Evolutionary conservation across 352 stramenopile genomes (phyloP), one percentile per base, ranked within the genome.

Genomic region (Phytophthora nicotianae): DNA sequence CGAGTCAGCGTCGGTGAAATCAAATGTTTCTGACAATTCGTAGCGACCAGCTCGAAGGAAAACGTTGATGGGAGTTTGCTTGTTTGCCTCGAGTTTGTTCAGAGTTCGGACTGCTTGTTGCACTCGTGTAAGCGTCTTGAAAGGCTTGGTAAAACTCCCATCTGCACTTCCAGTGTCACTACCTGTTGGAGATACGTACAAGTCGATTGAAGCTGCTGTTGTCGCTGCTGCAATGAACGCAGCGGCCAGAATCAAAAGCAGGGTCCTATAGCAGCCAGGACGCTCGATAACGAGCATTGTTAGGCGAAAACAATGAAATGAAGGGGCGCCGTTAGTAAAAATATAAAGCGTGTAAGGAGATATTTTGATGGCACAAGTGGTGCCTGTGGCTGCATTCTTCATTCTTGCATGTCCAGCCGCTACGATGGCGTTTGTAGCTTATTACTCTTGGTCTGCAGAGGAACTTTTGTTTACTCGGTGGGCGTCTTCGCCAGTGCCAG

Each of bases 401-500:
- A 57, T 70, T 62, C 35, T 38, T 24, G 46, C 38, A 52, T 54
- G 59, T 45, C 52, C 37, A 50, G 26, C 23, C 21, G 23, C 13
- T 45, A 41, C 32, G 58, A 59, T 33, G 62, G 20, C 8, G 19
- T 50, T 58, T 33, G 38, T 38, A 62, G 46, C 54, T 38, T 50
- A 32, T 60, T 43, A 62, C 47, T 29, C 33, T 46, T 38, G 19
- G 33, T 45, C 27, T 27, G 33, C 0, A 42, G 20, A 21, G 6
- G 14, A 20, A 14, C 0, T n/a, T n/a, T n/a, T 23, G 24, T 14
- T 63, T 72, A 80, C 17, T 75, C 56, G 6, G 66, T 65, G 26
- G 59, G 37, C 9, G 87, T 83, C 65, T 94, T 95, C 41, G 91
- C 86, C 26, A 98, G 76, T 19, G 93, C 93, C 17, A 98, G 71